Percentiles rank a stretch among this genome's conserved stretches.
These are phyloP conservation scores for Knoxia roxburghii DNA, from an alignment of 257 asterid genomes.

Conservation along the genomic window DNA sequence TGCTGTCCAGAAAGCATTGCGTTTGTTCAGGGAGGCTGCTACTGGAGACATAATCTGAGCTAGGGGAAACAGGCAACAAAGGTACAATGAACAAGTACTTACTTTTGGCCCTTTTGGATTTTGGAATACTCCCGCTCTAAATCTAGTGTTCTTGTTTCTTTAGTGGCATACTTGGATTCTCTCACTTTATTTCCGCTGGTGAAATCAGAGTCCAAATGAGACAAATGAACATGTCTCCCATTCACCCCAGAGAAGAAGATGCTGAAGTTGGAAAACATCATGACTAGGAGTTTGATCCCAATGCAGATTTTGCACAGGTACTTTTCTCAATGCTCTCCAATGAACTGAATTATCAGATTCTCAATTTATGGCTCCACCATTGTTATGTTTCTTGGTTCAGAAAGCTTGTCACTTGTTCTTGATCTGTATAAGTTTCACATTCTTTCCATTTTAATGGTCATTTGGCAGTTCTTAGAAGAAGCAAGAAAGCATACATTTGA, in stretches of 20 bases:
- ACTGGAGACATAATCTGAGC: too few relatives aligned
- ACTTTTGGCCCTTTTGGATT: too few relatives aligned
- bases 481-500: constrained; percentile 38
- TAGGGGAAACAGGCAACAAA: too few relatives aligned
- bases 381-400: not conserved
- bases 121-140: too few relatives aligned
- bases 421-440: too few relatives aligned
- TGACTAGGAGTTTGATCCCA: constrained; percentile 53
- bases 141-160: too few relatives aligned
- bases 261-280: constrained; percentile 27
- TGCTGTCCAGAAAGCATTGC: too few relatives aligned
- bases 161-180: not conserved
- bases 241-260: constrained; percentile 15
- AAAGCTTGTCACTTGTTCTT: not conserved
- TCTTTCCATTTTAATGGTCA: not conserved
- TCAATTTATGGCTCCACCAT: too few relatives aligned
- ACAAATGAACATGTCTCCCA: constrained; percentile 39
- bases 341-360: too few relatives aligned
- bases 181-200: not conserved
- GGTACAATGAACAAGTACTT: too few relatives aligned
- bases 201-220: constrained; percentile 20
- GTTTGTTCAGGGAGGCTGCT: too few relatives aligned
- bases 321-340: too few relatives aligned
- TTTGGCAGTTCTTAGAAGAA: constrained; percentile 62
- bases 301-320: constrained; percentile 54